These are phyloP conservation scores for Auricularia sp. DNA, from an alignment of 768 basidiomycete species.

Conservation along the genomic window DNA sequence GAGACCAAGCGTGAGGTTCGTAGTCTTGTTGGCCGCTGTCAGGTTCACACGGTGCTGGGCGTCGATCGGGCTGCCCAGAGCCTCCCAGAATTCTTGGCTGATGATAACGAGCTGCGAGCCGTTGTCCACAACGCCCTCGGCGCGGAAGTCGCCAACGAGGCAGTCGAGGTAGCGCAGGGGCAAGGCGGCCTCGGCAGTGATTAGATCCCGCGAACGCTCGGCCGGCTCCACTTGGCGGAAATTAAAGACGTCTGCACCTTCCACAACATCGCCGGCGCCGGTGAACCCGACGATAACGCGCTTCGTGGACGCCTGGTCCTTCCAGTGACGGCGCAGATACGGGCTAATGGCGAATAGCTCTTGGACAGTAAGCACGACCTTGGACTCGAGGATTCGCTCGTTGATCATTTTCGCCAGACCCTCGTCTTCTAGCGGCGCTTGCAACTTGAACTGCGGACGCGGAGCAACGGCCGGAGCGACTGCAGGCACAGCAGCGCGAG, in stretches of 20 bases:
- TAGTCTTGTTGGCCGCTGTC: too few species aligned
- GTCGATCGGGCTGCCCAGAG: background rate
- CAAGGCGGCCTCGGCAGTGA: background rate
- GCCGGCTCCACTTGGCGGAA: background rate
- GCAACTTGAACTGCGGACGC: background rate
- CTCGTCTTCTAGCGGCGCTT: background rate
- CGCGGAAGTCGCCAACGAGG: background rate
- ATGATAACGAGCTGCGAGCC: background rate
- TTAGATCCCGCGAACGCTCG: background rate
- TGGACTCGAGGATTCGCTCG: background rate
- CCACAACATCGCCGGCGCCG: background rate
- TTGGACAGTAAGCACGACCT: background rate
- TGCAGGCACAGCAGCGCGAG: background rate
- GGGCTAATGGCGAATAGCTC: background rate
- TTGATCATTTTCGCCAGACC: background rate
- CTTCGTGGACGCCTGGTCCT: background rate
- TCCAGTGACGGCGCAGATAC: background rate
- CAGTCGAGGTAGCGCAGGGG: background rate
- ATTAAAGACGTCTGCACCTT: background rate
- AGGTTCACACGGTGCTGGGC: too few species aligned
- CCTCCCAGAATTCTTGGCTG: background rate
- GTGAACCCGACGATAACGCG: background rate
- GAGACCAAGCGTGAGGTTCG: too few species aligned
- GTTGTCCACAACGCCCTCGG: background rate
- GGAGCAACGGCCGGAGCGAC: background rate